A percentile compares a stretch with the other conserved stretches of the same genome.
Conservation (phyloP, 2,329 filamentous ascomycete genomes). For the Pseudogymnoascus destructans region DNA sequence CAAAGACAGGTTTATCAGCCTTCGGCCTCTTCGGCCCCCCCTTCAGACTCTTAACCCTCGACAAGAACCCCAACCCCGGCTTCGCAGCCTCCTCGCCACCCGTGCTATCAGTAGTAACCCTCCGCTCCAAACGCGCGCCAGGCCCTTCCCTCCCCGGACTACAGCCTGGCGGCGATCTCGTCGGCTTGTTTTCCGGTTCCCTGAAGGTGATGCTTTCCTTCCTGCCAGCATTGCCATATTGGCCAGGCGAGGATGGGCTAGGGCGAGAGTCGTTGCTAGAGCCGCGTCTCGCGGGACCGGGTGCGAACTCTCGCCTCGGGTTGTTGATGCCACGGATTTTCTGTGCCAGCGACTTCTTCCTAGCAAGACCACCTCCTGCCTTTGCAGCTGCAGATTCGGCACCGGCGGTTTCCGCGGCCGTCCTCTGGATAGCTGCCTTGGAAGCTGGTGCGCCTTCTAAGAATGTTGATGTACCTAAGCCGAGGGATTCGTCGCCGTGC, state of each 20-base stretch:
- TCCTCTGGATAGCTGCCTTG: conserved; percentile 61
- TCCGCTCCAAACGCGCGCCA: conserved; percentile 42
- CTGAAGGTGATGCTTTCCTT: conserved; percentile 41
- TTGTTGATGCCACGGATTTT: conserved; percentile 76
- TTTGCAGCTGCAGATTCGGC: conserved; percentile 39
- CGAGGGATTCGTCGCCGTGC: conserved; percentile 71
- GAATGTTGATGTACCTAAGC: conserved; percentile 89
- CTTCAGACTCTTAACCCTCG: conserved; percentile 72
- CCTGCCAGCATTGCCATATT: conserved; percentile 31
- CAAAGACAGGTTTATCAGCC: conserved; percentile 9
- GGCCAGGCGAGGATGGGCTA: conserved; percentile 26
- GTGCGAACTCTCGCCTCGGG: conserved; percentile 38
- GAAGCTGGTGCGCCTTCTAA: conserved; percentile 86
- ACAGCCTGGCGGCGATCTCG: conserved; percentile 43
- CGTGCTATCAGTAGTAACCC: conserved; percentile 46
- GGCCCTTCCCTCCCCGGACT: conserved; percentile 36
- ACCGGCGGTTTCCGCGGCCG: conserved; percentile 47
- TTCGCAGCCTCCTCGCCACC: conserved; percentile 28
- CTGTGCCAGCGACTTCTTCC: conserved; percentile 92
- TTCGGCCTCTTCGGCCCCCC: conserved; percentile 44
- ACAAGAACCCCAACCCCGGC: conserved; percentile 49
- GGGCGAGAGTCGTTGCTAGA: conserved; percentile 41
- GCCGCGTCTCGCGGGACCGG: conserved; percentile 42
- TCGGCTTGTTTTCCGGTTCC: conserved; percentile 29
- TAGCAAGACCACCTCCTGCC: conserved; percentile 45